Percentiles rank a stretch among this genome's conserved stretches.
Conservation (phyloP, 2,329 filamentous ascomycete species). For the Ophiostoma sp. region DNA sequence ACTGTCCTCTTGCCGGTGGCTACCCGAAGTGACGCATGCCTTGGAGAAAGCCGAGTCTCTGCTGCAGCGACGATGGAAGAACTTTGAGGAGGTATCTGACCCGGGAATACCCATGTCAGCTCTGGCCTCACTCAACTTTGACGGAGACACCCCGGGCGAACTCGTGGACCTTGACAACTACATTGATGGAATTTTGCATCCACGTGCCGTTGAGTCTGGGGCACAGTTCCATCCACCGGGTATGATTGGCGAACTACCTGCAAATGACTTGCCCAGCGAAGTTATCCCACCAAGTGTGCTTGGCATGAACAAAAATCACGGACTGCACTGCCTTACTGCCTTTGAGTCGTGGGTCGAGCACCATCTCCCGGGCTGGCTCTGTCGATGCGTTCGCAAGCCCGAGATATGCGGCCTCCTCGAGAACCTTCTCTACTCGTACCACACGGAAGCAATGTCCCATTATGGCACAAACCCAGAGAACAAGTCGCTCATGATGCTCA, state of each 20-base stretch:
- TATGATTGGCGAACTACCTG: neutral
- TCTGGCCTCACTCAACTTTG: neutral
- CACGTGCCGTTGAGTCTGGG: neutral
- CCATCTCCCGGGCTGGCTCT: constrained; percentile 38
- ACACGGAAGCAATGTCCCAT: constrained; percentile 24
- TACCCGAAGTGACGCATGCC: neutral
- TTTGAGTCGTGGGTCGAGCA: constrained; percentile 47
- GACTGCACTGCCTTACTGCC: constrained; percentile 31
- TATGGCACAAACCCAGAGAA: constrained; percentile 43
- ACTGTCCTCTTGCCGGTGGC: neutral
- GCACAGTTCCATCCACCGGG: neutral
- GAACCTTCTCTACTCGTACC: constrained; percentile 34
- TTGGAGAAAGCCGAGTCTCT: constrained; percentile 31
- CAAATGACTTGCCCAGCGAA: neutral
- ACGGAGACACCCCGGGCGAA: neutral
- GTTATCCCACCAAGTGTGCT: neutral
- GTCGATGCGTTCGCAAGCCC: constrained; percentile 25
- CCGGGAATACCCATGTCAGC: neutral
- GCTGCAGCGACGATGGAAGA: neutral
- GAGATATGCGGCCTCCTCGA: constrained; percentile 28
- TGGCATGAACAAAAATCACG: neutral
- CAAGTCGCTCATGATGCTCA: constrained; percentile 51
- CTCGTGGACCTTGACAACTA: constrained; percentile 4
- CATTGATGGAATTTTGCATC: neutral
- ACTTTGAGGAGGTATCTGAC: neutral